Conservation (phyloP, 2,329 filamentous ascomycete species). For the Apiospora arundinis region DNA sequence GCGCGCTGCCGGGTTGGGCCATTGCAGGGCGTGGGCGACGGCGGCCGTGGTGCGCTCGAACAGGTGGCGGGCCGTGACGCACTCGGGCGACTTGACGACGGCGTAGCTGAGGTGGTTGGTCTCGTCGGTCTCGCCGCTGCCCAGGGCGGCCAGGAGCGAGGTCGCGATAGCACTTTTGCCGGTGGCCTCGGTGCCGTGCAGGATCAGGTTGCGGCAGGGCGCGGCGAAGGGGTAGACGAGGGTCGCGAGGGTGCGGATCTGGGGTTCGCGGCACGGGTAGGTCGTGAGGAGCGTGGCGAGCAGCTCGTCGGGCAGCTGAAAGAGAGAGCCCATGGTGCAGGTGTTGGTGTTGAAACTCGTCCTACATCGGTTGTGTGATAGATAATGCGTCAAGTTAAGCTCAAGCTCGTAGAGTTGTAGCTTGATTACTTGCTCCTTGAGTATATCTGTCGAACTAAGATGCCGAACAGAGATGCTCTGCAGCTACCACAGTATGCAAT, state of each 20-base stretch:
- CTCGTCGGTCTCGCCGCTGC: constrained; percentile 47
- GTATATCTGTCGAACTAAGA: no score
- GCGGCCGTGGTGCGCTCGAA: constrained; percentile 73
- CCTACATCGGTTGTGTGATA: not conserved
- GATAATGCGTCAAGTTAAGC: not conserved
- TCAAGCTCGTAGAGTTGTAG: not conserved
- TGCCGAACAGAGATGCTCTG: no score
- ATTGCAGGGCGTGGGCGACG: constrained; percentile 59
- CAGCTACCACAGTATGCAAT: no score
- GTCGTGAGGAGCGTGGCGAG: constrained; percentile 51
- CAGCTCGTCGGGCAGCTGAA: constrained; percentile 60
- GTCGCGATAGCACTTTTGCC: constrained; percentile 80
- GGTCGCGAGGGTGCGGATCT: constrained; percentile 64
- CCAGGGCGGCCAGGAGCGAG: constrained; percentile 62
- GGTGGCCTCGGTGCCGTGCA: constrained; percentile 86
- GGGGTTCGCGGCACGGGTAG: constrained; percentile 64
- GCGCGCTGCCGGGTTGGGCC: constrained; percentile 59
- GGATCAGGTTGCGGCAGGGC: constrained; percentile 74
- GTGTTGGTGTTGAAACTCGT: no score
- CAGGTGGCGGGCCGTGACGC: constrained; percentile 78
- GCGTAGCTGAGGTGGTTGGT: constrained; percentile 60
- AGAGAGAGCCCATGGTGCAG: constrained; percentile 43
- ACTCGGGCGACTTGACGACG: constrained; percentile 74
- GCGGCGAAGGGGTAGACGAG: constrained; percentile 69
- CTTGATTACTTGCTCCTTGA: no score